Evolutionary conservation across 2,329 filamentous ascomycete species (phyloP).

Genomic region (Arthroderma uncinatum): DNA sequence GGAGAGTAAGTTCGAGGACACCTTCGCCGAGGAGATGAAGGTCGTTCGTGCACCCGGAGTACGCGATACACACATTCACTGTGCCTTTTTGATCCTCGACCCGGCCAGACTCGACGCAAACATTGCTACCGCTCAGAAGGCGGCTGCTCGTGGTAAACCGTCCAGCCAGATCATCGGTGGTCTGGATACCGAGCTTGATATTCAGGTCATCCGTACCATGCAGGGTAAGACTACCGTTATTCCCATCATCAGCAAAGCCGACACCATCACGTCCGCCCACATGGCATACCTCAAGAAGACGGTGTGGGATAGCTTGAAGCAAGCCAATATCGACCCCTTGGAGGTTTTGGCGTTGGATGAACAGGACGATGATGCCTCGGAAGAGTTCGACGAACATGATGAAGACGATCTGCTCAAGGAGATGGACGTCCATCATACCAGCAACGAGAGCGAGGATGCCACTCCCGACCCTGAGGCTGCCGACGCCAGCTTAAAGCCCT

Average conservation of each 20-base stretch:
- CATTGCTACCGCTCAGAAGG: slow-evolving; percentile 54
- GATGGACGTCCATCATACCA: slow-evolving; percentile 18
- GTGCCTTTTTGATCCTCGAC: slow-evolving; percentile 84
- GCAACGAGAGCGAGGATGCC: slow-evolving; percentile 4
- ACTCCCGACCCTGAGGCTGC: not conserved
- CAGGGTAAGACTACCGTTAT: slow-evolving; percentile 92
- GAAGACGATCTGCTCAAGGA: slow-evolving; percentile 30
- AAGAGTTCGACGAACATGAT: slow-evolving; percentile 40
- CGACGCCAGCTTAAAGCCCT: not conserved
- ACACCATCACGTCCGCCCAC: slow-evolving; percentile 89
- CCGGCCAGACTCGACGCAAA: slow-evolving; percentile 76
- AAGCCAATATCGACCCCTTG: slow-evolving; percentile 74
- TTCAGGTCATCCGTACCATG: slow-evolving; percentile 78
- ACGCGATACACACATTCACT: slow-evolving; percentile 94
- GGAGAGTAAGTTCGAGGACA: slow-evolving; percentile 97
- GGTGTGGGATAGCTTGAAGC: slow-evolving; percentile 79
- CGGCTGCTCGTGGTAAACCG: slow-evolving; percentile 44
- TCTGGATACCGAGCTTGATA: slow-evolving; percentile 77
- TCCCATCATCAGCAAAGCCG: slow-evolving; percentile 89
- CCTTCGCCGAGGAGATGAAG: slow-evolving; percentile 94
- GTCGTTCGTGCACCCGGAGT: slow-evolving; percentile 84
- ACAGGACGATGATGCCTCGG: slow-evolving; percentile 44
- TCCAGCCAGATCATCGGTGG: slow-evolving; percentile 48
- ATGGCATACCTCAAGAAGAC: slow-evolving; percentile 86
- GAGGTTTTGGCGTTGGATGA: slow-evolving; percentile 76